Base-by-base conservation (phyloP, 441 rosid genomes). In the Pelargonium citronellum region DNA sequence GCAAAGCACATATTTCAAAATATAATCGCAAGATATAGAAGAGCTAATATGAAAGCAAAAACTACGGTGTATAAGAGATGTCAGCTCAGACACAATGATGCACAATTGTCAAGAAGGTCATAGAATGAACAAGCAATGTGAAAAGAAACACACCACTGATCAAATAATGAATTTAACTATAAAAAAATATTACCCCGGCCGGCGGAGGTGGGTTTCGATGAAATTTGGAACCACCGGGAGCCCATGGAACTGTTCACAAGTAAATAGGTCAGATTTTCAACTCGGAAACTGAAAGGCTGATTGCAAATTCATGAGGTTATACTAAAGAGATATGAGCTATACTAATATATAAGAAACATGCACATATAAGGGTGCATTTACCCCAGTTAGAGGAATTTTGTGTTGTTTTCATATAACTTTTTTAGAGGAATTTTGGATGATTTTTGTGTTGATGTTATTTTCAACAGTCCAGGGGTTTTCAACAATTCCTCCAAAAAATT, bases 221-320 rank as follows among this genome's bases (percentile, higher is more conserved):
- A 77, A 94, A 94, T 85, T 90, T 91, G 68, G 87, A 75, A 77
- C 99, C 97, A 67, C 95, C 97, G 73, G 97, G 99, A 85, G 99
- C 97, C 97, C 99, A 94, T 65, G 97, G 97, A 84, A 95, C 97
- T 91, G 88, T 71, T 78, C 20, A 71, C 57, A 78, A 74, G 78
- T 34, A 75, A 75, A 58, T 22, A 57, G 60, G 72, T 72, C 51
- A 77, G 73, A 67, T 39, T 46, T 22, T 46, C n/a, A 72, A 67
- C 24, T 10, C 8, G 11, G 4, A 16, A 51, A 51, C 57, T 6
- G 10, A 51, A 51, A 51, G 57, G 57, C n/a, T 51, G n/a, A 4
- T 15, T 51, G 16, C 17, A 15, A 51, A 12, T 51, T 51, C 57
- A 53, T 51, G 57, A 51, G 15, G 15, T 51, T 51, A 51, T 51